Base-by-base conservation (phyloP, 2,329 filamentous ascomycete species). In the Fusarium torulosum region DNA sequence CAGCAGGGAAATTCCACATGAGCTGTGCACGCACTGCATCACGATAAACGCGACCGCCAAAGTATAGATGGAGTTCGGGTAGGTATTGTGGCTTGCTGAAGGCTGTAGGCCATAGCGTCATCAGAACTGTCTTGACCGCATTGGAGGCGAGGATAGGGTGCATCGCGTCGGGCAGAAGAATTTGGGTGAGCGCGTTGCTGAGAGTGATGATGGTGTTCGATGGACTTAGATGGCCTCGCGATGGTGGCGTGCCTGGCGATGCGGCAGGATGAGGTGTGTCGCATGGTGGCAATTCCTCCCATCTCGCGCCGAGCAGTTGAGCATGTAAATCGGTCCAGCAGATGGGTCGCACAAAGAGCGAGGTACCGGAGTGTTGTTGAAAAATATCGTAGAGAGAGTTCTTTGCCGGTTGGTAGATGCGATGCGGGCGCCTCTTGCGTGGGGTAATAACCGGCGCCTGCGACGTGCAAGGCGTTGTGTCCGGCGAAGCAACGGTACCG, bases 241-340 rank as follows among this genome's bases (percentile, higher is more conserved):
- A 78, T 11, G 80, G 78, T 27, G 77, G 75, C 35, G 79, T 74
- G 19, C 74, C 72, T 21, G 75, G 71, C 7, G 74, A 43, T 15
- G 74, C 70, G 14, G 65, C 65, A 2, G 84, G 83, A 4, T 79
- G 70, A 3, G 83, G 83, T 7, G 74, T 79, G 37, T 76, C 75
- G 70, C 82, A 80, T 7, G 79, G 72, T 17, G 82, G 78, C 15
- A 79, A 76, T 67, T 82, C 76, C 25, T 75, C 61, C 75, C 86
- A 88, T 42, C 75, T 75, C 17, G 79, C 82, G 23, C 80, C 81
- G 7, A 88, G 82, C 3, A 87, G 75, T 42, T 77, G 73, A 11
- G 79, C 70, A 60, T 88, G 86, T 2, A 79, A 57, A 53, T 87
- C 85, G 17, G 83, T 87, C 86, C 86, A 88, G 71, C 80, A 82